Evolutionary conservation across 495 filamentous ascomycete species (phyloP), one percentile per base, ranked within the genome.

Genomic region (Penicillium psychrofluorescens): DNA sequence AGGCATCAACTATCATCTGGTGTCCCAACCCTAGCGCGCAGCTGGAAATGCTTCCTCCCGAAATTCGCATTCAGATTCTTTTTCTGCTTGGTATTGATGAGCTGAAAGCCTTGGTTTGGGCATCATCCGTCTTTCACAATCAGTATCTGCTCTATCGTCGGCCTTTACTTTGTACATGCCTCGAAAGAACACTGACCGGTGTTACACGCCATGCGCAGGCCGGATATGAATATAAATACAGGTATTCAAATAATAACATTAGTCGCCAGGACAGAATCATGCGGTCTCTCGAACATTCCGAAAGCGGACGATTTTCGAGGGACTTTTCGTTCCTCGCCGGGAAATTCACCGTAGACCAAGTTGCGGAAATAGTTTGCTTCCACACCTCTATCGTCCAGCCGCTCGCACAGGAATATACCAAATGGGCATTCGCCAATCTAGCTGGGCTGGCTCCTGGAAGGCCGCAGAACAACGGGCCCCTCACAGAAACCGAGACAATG

Each of bases 81-180:
- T 46, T 32, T n/a, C 41, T 39, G 1, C 12, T 47, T 13, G 33
- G 53, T 11, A 8, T 56, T 8, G 35, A 53, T 14, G 48, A 44
- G 1, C 45, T 63, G 11, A 15, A 15, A 6, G 44, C 55, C 14
- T 32, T 64, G 8, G 44, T 58, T 29, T 50, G 34, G 15, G 54
- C 56, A 11, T 62, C 54, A 8, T 61, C 53, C 13, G 44, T 54
- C 16, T 64, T 56, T 40, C 41, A 59, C 34, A 40, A 59, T 35
- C 59, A 63, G 35, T 63, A 61, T 35, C 16, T 46, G 9, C 43
- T 53, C 11, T 44, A 56, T 35, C 51, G 53, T 36, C 36, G 37
- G 22, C 12, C 13, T 7, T 16, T 58, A 0, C 46, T 58, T 7
- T 16, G 13, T 29, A 2, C 28, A 28, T 50, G 22, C 13, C 35